Evolutionary conservation across 2,329 filamentous ascomycete genomes (phyloP).

Genomic region (Aspergillus caelatus): DNA sequence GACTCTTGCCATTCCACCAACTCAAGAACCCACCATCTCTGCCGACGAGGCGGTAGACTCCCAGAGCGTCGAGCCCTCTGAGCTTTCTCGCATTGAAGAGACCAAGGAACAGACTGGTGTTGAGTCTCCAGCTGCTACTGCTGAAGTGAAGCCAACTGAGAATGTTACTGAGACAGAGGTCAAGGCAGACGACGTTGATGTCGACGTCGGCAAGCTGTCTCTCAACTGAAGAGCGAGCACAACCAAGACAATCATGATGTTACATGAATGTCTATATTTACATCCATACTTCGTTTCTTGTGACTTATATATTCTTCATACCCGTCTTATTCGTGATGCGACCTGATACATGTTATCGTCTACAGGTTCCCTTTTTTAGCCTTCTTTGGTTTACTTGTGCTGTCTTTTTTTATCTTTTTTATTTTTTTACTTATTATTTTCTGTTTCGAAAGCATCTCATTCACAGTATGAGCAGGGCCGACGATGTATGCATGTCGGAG

Average conservation of each 20-base stretch:
- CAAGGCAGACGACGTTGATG: slow-evolving; percentile 25
- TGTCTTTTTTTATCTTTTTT: neutral
- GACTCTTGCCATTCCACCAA: neutral
- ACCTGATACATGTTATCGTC: slow-evolving; percentile 10
- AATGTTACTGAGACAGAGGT: slow-evolving; percentile 13
- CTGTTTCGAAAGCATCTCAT: slow-evolving; percentile 13
- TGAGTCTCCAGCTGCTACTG: neutral
- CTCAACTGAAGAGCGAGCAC: slow-evolving; percentile 21
- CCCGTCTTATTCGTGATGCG: slow-evolving; percentile 19
- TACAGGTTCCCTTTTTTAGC: slow-evolving; percentile 6
- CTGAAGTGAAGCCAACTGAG: slow-evolving; percentile 16
- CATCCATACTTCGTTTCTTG: slow-evolving; percentile 18
- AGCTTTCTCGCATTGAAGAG: neutral
- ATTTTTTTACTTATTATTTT: neutral
- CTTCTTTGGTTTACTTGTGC: slow-evolving; percentile 6
- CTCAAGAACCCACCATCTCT: neutral
- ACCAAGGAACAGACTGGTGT: slow-evolving; percentile 1
- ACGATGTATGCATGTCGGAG: slow-evolving; percentile 14
- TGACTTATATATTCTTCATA: slow-evolving; percentile 21
- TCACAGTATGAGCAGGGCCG: slow-evolving; percentile 13
- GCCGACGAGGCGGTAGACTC: neutral
- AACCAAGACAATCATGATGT: neutral
- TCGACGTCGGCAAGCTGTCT: slow-evolving; percentile 29
- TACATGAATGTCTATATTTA: neutral
- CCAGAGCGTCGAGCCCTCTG: neutral